Evolutionary conservation across 2,329 filamentous ascomycete genomes (phyloP).

Genomic region (Zymoseptoria crescenta): DNA sequence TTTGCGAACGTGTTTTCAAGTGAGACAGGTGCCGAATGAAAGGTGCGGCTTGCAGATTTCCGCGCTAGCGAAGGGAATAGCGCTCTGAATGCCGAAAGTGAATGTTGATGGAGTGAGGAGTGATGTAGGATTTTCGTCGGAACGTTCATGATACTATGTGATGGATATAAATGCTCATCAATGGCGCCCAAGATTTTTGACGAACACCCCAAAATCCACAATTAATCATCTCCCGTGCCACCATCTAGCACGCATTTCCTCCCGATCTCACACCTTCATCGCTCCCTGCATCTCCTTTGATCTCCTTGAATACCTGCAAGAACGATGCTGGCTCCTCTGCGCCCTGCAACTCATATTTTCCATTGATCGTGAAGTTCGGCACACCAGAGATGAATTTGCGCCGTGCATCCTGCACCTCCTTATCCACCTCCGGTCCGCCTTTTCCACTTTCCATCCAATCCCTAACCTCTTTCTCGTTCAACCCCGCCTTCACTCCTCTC

Average conservation of each 20-base stretch:
- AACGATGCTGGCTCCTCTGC: conserved; percentile 65
- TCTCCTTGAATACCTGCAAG: conserved; percentile 55
- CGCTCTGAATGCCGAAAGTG: background rate
- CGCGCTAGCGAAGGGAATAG: background rate
- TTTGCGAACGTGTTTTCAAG: background rate
- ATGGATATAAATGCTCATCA: background rate
- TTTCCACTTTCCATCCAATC: conserved; percentile 39
- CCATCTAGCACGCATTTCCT: conserved; percentile 13
- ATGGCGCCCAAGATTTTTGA: background rate
- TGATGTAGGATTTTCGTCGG: background rate
- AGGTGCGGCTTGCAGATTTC: background rate
- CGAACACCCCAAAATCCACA: too few species aligned
- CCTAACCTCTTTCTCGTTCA: conserved; percentile 36
- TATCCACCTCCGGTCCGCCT: conserved; percentile 39
- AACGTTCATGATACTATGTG: background rate
- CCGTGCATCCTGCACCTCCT: conserved; percentile 39
- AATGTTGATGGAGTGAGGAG: background rate
- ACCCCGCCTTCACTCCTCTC: conserved; percentile 37
- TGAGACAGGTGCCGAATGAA: background rate
- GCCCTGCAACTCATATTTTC: conserved; percentile 57
- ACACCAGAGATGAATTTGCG: conserved; percentile 56
- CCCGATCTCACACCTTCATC: conserved; percentile 2
- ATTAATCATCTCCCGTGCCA: background rate
- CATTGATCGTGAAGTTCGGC: conserved; percentile 68
- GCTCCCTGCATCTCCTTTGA: conserved; percentile 36